Percentiles rank a stretch among this genome's conserved stretches.
Evolutionary conservation across 2,329 filamentous ascomycete species (phyloP).

Genomic region (Coleophoma cylindrospora): DNA sequence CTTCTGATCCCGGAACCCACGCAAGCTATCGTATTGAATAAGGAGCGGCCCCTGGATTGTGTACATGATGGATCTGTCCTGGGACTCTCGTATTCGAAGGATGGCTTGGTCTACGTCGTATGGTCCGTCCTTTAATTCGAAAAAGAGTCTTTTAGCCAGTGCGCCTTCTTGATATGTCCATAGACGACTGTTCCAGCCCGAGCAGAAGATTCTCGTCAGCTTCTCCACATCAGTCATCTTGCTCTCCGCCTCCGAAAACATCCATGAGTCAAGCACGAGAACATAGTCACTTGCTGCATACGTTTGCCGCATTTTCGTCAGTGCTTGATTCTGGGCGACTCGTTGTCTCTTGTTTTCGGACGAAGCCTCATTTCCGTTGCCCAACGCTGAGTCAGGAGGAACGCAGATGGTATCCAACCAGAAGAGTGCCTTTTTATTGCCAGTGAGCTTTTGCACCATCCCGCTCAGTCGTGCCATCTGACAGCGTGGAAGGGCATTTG

Average conservation of each 20-base stretch:
- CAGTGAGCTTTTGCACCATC: not conserved
- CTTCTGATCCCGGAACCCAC: not conserved
- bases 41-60: not conserved
- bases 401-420: constrained; percentile 4
- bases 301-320: not conserved
- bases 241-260: not conserved
- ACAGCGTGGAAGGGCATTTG: constrained; percentile 5
- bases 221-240: not conserved
- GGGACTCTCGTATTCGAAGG: not conserved
- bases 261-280: constrained; percentile 1
- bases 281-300: not conserved
- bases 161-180: constrained; percentile 3
- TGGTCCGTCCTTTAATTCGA: not conserved
- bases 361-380: not conserved
- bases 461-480: constrained; percentile 3
- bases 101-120: not conserved
- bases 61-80: not conserved
- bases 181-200: not conserved
- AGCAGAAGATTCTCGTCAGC: constrained; percentile 1
- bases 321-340: not conserved
- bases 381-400: not conserved
- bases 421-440: not conserved
- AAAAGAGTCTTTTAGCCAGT: not conserved
- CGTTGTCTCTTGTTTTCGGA: not conserved
- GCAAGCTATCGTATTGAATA: not conserved